Base-by-base conservation (phyloP, 495 filamentous ascomycete species). In the Talaromyces thailandensis region DNA sequence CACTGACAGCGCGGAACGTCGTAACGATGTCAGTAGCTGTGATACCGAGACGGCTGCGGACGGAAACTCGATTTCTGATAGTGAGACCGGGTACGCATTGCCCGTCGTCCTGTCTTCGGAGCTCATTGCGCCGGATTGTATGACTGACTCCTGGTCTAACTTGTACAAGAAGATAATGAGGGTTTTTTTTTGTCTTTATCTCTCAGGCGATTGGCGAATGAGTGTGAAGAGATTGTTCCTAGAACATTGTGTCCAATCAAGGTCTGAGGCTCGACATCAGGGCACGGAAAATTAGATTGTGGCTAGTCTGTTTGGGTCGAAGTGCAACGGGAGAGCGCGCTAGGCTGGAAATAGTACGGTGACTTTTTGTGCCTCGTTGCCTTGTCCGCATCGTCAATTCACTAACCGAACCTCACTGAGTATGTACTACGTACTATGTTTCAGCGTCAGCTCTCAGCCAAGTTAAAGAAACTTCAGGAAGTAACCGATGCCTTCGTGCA, bases 1-100 rank as follows among this genome's bases (percentile, higher is more conserved):
- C 56, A 93, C 83, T 59, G 88, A 88, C 40, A 93, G 82, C n/a
- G 88, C 89, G 25, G 86, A 84, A 32, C 84, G 82, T 67, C 87
- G 89, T 59, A 94, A 80, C 3, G 76, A 76, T n/a, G 76, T 72
- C 16, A 80, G 73, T 0, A 75, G 77, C 64, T 80, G 77, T 18
- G 76, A 79, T 35, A 80, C 69, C 12, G 76, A 78, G 32, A 80
- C 68, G 48, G 77, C 73, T 51, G 72, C 64, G 28, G 76, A 80
- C 45, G 76, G 77, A 65, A 80, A 80, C 68, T 77, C 71, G 37
- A 80, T 68, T 26, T 71, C 68, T 26, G 74, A 75, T 28, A 80
- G 55, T 12, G 76, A 76, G 37, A 70, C 65, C 56, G 76, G 75
- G 56, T 70, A 70, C 25, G 73, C 43, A 40, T 66, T 67, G 52